Base-by-base conservation (phyloP, 2,329 filamentous ascomycete genomes). In the Exophiala alcalophila region DNA sequence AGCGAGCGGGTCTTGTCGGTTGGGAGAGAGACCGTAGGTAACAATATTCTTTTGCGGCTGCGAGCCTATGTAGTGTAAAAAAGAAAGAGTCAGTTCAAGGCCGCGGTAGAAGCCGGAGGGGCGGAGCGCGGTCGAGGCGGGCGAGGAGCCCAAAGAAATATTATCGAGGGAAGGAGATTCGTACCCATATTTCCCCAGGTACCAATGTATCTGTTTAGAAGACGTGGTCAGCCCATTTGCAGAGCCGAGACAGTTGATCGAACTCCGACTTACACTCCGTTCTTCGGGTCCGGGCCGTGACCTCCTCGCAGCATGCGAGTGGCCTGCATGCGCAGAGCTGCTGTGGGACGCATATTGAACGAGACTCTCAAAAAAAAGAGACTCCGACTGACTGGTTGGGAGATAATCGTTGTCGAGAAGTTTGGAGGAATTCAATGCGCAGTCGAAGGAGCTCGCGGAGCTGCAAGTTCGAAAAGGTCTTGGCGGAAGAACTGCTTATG, bases 1-100 rank as follows among this genome's bases (percentile, higher is more conserved):
- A 53, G 88, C 88, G 57, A 94, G 77, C 53, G 89, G 86, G 62
- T 86, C 83, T 74, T 95, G 91, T 65, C 86, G 84, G 78, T 98
- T 97, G 57, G 84, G 71, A 58, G 86, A 83, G 57, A 98, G 65
- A 56, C 83, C 77, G 72, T 94, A 97, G 61, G 74, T 73, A 43
- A 73, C 70, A 47, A 83, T 70, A 59, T 79, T 78, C 61, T 79
- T 79, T 62, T 82, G 79, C 25, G 71, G 65, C 59, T 60, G 69
- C 33, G 66, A 70, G 53, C 70, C 69, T 71, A 50, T 25, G 16
- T n/a, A n/a, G n/a, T n/a, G n/a, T n/a, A n/a, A n/a, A n/a, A n/a
- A n/a, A n/a, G n/a, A 20, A 10, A 16, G 40, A 44, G 27, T 27
- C 35, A 14, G 4, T 29, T 24, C 27, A 33, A 7, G 25, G 32